phyloP scores from a whole-genome alignment of 192 early-diverging fungal species.

The Coemansia guatemalensis region DNA sequence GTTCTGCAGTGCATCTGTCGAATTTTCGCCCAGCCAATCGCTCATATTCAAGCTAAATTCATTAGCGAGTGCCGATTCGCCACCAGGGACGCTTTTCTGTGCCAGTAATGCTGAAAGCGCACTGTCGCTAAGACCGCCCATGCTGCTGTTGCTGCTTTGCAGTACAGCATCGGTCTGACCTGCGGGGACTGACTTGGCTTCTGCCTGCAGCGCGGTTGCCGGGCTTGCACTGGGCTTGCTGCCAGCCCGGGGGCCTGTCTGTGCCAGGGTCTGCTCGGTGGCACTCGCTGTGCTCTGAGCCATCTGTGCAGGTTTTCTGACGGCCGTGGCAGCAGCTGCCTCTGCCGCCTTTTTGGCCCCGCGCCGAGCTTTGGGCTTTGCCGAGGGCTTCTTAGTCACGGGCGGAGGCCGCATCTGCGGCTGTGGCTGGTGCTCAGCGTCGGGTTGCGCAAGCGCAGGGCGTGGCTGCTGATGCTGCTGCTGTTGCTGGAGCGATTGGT shows the following conservation, averaged over 20 bases:
- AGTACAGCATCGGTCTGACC: conserved; percentile 2
- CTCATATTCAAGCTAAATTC: conserved; percentile 21
- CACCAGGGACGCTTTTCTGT: conserved; percentile 7
- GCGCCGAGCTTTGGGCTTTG: conserved; percentile 30
- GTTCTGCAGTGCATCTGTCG: conserved; percentile 12
- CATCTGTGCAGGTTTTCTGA: background rate
- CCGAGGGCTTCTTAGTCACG: conserved; percentile 19
- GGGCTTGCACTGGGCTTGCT: background rate
- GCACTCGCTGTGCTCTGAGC: background rate
- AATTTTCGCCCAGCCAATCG: conserved; percentile 21
- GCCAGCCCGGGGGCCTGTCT: background rate
- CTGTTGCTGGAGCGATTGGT: conserved; percentile 5
- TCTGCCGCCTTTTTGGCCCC: conserved; percentile 23
- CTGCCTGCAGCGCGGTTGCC: background rate
- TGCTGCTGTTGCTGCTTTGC: conserved; percentile 2
- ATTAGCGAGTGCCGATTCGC: background rate
- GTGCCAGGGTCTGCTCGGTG: background rate
- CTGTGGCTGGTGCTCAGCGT: background rate
- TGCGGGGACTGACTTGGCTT: background rate
- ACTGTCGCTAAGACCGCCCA: conserved; percentile 11
- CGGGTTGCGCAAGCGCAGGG: background rate
- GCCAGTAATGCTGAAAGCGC: conserved; percentile 34
- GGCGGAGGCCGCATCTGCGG: background rate
- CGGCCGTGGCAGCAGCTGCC: conserved; percentile 1
- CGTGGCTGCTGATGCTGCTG: background rate